phyloP scores from a whole-genome alignment of 257 asterid genomes.

The Penstemon eatonii region DNA sequence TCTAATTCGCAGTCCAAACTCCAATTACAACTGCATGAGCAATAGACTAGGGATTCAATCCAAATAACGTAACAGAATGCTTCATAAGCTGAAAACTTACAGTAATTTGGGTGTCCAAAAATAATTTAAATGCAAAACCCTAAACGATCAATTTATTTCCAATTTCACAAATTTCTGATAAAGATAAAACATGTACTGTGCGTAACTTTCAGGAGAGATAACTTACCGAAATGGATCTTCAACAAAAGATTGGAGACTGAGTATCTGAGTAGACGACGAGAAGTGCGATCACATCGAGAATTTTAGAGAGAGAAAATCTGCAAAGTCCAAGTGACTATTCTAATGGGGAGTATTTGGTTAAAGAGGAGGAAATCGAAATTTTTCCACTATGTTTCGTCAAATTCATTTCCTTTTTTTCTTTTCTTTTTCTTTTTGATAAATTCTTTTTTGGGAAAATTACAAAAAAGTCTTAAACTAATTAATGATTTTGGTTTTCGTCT shows the following conservation, averaged over 20 bases:
- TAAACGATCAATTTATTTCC: conserved; percentile 16
- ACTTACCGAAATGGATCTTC: conserved; percentile 30
- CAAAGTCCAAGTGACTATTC: conserved; percentile 22
- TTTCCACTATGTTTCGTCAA: too few species aligned
- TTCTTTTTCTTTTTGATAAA: too few species aligned
- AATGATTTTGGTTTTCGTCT: too few species aligned
- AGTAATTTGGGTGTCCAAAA: too few species aligned
- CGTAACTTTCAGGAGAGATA: background rate
- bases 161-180: background rate
- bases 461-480: too few species aligned
- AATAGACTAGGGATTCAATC: background rate
- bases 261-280: conserved; percentile 26
- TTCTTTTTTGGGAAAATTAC: too few species aligned
- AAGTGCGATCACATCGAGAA: conserved; percentile 30
- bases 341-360: conserved; percentile 28
- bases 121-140: conserved; percentile 29
- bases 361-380: too few species aligned
- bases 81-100: background rate
- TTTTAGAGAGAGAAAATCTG: conserved; percentile 19
- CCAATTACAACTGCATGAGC: too few species aligned
- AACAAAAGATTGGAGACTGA: conserved; percentile 28
- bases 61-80: background rate
- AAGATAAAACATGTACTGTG: background rate
- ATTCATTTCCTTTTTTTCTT: too few species aligned
- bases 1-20: too few species aligned